Conservation (phyloP, 768 basidiomycete genomes). For the Ephemerocybe angulata region DNA sequence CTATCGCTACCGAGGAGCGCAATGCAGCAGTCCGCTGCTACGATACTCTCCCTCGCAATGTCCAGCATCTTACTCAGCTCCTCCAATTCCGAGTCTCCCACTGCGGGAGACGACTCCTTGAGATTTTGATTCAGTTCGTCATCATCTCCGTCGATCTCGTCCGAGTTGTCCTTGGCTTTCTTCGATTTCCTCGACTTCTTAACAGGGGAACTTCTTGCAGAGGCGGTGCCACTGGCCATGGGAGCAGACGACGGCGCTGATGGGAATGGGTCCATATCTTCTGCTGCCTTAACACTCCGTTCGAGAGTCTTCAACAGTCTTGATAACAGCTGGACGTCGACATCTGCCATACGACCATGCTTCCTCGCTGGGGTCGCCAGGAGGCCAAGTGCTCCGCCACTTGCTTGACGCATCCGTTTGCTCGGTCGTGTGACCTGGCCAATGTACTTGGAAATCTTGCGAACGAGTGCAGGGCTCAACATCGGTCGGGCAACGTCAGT, state of each 20-base stretch:
- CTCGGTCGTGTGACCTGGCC: conserved; percentile 62
- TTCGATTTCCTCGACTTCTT: conserved; percentile 49
- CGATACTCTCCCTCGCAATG: conserved; percentile 64
- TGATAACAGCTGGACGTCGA: conserved; percentile 59
- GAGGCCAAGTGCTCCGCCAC: conserved; percentile 23
- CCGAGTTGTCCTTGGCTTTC: conserved; percentile 33
- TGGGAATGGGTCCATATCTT: conserved; percentile 71
- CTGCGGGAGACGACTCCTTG: conserved; percentile 16
- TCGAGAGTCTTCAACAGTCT: conserved; percentile 76
- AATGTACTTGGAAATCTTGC: conserved; percentile 69
- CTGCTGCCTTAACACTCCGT: conserved; percentile 70
- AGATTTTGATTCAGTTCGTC: conserved; percentile 14
- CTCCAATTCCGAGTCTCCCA: conserved; percentile 48
- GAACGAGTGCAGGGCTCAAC: conserved; percentile 53
- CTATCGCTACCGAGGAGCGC: conserved; percentile 74
- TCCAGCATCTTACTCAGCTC: conserved; percentile 52
- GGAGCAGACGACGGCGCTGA: conserved; percentile 20
- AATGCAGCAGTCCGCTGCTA: conserved; percentile 83
- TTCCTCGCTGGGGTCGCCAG: conserved; percentile 46
- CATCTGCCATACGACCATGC: conserved; percentile 56
- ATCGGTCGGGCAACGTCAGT: conserved; percentile 57
- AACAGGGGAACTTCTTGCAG: conserved; percentile 35
- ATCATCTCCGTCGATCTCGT: conserved; percentile 22
- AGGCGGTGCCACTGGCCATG: conserved; percentile 3
- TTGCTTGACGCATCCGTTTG: conserved; percentile 57